Evolutionary conservation across 345 rosid genomes (phyloP).

Genomic region (Euphorbia lathyris): DNA sequence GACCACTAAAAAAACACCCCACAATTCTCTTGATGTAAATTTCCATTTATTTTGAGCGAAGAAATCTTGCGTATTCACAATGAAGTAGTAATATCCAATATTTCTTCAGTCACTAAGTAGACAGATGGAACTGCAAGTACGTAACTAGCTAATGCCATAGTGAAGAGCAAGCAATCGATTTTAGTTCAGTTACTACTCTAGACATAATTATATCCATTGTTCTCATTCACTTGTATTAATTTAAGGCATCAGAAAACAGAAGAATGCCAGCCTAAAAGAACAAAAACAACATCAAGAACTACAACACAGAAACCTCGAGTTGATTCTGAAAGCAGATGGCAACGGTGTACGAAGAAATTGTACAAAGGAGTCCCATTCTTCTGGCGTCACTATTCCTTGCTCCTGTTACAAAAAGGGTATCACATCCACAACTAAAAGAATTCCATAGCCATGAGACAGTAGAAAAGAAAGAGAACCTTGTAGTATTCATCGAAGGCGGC

Average conservation of each 20-base stretch:
- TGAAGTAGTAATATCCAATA: neutral
- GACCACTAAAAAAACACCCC: neutral
- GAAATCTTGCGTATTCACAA: neutral
- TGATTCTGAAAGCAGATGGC: constrained; percentile 96
- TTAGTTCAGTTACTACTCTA: neutral
- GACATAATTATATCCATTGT: neutral
- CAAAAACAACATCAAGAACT: too few species aligned
- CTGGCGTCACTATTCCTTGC: constrained; percentile 67
- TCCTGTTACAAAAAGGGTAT: constrained; percentile 37
- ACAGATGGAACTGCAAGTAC: too few species aligned
- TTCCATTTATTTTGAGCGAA: neutral
- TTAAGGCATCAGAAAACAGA: neutral
- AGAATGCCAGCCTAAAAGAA: neutral
- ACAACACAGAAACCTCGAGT: constrained; percentile 62
- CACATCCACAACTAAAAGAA: too few species aligned
- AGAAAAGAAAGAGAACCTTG: constrained; percentile 42
- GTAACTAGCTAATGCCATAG: neutral
- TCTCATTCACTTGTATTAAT: neutral
- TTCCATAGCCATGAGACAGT: too few species aligned
- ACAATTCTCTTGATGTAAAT: neutral
- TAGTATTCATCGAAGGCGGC: constrained; percentile 79
- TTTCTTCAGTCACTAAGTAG: neutral
- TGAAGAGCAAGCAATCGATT: neutral
- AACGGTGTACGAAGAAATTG: constrained; percentile 74
- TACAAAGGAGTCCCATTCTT: constrained; percentile 81